These are phyloP conservation scores for Harringtonia lauricola DNA, from an alignment of 2,329 filamentous ascomycete genomes.

Conservation along the genomic window DNA sequence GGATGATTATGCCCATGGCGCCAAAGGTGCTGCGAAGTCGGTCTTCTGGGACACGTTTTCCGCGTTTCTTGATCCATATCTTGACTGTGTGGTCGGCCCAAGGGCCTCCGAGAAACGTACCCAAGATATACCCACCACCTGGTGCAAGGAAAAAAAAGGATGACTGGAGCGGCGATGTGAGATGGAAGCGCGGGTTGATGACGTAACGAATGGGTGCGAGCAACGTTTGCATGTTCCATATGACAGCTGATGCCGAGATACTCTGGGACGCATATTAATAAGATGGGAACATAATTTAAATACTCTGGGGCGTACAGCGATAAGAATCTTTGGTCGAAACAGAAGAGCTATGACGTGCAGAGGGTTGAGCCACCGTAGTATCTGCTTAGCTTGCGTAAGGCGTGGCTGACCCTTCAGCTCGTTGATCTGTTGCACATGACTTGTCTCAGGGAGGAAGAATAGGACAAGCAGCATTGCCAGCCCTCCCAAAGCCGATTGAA, in stretches of 20 bases:
- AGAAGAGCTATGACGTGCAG: not conserved
- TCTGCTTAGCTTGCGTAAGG: slow-evolving; percentile 31
- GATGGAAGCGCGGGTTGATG: slow-evolving; percentile 58
- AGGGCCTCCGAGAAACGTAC: slow-evolving; percentile 57
- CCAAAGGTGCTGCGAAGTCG: slow-evolving; percentile 48
- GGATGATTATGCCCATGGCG: slow-evolving; percentile 48
- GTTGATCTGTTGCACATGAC: slow-evolving; percentile 43
- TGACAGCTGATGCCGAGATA: slow-evolving; percentile 45
- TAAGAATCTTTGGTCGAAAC: slow-evolving; percentile 17
- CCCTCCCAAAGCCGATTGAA: slow-evolving; percentile 52
- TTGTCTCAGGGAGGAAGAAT: slow-evolving; percentile 57
- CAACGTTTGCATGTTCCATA: slow-evolving; percentile 64
- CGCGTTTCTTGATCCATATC: slow-evolving; percentile 42
- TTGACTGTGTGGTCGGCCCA: slow-evolving; percentile 55
- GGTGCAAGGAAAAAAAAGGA: slow-evolving; percentile 63
- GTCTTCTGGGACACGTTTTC: slow-evolving; percentile 56
- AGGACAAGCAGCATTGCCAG: slow-evolving; percentile 42
- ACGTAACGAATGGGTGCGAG: slow-evolving; percentile 60
- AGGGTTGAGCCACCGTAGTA: slow-evolving; percentile 51
- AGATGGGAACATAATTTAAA: no score
- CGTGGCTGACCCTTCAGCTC: slow-evolving; percentile 39
- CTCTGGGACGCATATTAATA: slow-evolving; percentile 10
- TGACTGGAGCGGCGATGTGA: slow-evolving; percentile 50
- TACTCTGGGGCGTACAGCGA: slow-evolving; percentile 23
- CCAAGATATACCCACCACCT: slow-evolving; percentile 53